These are phyloP conservation scores for Spergularia bocconei DNA, from an alignment of 148 eudicot species.

Conservation along the genomic window DNA sequence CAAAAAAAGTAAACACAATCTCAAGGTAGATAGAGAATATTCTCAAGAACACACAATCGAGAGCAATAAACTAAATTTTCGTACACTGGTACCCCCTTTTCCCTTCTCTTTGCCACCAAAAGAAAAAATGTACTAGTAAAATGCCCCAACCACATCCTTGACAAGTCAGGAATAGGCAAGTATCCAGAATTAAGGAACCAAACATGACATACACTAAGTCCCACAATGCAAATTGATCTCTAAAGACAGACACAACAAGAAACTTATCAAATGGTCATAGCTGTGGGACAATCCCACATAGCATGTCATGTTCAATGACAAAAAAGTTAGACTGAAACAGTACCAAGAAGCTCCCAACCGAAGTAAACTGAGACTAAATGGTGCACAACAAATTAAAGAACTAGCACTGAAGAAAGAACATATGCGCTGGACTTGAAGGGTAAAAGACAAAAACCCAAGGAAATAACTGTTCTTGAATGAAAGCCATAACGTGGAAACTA, in stretches of 20 bases:
- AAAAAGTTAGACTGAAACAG: not conserved
- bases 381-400: not conserved
- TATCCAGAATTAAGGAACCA: not conserved
- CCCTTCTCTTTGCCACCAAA: no score
- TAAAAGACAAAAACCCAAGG: no score
- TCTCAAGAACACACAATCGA: no score
- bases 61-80: not conserved
- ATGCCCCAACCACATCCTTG: not conserved
- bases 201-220: not conserved
- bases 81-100: no score
- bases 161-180: not conserved
- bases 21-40: not conserved
- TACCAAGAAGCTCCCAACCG: not conserved
- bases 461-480: no score
- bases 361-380: not conserved
- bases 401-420: not conserved
- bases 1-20: not conserved
- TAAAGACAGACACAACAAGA: constrained; percentile 7
- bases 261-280: not conserved
- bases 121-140: no score
- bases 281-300: not conserved
- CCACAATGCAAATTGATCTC: not conserved
- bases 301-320: not conserved
- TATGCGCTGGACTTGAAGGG: not conserved
- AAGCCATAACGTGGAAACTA: no score